These are phyloP conservation scores for Suillus sp. DNA, from an alignment of 768 basidiomycete species.

Conservation along the genomic window DNA sequence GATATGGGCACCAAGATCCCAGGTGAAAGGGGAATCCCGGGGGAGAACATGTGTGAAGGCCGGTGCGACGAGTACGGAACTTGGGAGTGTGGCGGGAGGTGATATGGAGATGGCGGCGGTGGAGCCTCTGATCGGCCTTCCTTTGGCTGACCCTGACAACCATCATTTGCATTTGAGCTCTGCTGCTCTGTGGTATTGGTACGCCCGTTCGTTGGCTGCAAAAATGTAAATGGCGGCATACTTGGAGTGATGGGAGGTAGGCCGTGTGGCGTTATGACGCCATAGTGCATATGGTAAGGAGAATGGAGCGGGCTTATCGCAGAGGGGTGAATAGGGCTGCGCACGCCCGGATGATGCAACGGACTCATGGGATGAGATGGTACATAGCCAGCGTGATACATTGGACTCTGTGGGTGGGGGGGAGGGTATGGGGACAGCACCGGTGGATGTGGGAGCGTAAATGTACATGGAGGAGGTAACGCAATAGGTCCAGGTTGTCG, in stretches of 20 bases:
- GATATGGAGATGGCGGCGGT: constrained; percentile 16
- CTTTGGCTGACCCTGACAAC: constrained; percentile 5
- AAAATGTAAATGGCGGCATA: constrained; percentile 94
- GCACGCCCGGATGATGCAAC: constrained; percentile 41
- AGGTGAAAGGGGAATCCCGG: constrained; percentile 34
- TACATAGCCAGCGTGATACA: constrained; percentile 40
- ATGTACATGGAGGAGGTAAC: constrained; percentile 59
- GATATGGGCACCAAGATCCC: constrained; percentile 33
- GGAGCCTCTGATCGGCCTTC: constrained; percentile 9
- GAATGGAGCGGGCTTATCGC: constrained; percentile 21
- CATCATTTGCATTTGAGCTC: constrained; percentile 12
- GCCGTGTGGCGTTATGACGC: constrained; percentile 69
- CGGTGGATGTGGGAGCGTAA: constrained; percentile 42
- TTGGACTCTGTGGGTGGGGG: constrained; percentile 39
- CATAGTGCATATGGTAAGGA: constrained; percentile 29
- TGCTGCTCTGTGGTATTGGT: not conserved
- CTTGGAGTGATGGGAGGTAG: constrained; percentile 95
- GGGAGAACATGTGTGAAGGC: constrained; percentile 31
- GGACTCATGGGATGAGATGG: constrained; percentile 34
- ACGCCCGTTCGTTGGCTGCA: constrained; percentile 42
- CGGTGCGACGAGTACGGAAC: constrained; percentile 27
- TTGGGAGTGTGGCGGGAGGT: constrained; percentile 21
- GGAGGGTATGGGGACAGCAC: constrained; percentile 33
- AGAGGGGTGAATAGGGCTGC: constrained; percentile 35
- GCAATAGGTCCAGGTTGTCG: constrained; percentile 73